Conservation (phyloP, 345 rosid species). For the Cardamine resedifolia region DNA sequence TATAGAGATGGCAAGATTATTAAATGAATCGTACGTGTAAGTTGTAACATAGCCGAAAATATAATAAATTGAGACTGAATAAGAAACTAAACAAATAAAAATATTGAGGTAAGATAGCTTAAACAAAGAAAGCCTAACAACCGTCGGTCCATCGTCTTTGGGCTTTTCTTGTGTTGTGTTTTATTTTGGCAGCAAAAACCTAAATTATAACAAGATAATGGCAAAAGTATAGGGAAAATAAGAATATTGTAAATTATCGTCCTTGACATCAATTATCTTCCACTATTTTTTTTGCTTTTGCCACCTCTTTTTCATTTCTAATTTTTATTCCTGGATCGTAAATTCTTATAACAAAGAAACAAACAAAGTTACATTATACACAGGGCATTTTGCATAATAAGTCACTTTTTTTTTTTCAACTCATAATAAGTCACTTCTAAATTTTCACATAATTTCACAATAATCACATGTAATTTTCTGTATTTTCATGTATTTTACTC, state of each 20-base stretch:
- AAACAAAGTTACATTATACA: not conserved
- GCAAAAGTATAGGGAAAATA: not conserved
- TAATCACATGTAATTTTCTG: not conserved
- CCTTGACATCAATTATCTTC: not conserved
- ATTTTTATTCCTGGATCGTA: not conserved
- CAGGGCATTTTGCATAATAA: not conserved
- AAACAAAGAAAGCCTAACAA: not conserved
- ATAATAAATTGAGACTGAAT: not conserved
- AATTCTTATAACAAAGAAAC: not conserved
- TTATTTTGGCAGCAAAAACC: not conserved
- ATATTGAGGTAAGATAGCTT: not conserved
- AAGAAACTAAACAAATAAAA: not conserved
- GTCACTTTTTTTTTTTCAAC: too few relatives aligned
- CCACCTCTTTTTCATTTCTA: not conserved
- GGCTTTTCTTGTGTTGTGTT: not conserved
- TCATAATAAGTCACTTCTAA: not conserved
- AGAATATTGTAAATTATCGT: too few relatives aligned
- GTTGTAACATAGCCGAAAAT: not conserved
- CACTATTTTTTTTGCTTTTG: constrained; percentile 1
- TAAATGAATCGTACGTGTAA: not conserved
- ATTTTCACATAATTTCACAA: not conserved
- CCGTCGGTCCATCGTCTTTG: not conserved
- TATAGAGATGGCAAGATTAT: not conserved
- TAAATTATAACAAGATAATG: not conserved
- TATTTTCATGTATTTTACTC: not conserved